Evolutionary conservation across 441 rosid species (phyloP).

Genomic region (Breynia disticha): DNA sequence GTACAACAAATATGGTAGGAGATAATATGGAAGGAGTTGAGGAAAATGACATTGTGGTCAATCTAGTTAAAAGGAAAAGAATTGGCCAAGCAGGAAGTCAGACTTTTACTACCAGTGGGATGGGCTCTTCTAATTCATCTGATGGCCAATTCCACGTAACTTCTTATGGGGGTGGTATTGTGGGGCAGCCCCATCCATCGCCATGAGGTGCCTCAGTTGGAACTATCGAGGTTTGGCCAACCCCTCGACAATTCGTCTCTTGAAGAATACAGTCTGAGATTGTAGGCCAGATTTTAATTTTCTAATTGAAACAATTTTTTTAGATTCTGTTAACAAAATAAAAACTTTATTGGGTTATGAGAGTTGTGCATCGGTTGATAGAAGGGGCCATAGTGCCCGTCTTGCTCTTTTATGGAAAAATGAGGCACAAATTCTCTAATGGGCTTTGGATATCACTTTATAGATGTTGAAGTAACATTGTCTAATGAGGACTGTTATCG

Average conservation of each 20-base stretch:
- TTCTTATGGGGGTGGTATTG: no score
- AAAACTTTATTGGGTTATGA: neutral
- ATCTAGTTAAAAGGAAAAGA: no score
- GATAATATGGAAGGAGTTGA: no score
- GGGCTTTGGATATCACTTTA: neutral
- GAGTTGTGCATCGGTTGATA: neutral
- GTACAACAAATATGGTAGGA: no score
- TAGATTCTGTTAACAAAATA: neutral
- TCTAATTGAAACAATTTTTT: neutral
- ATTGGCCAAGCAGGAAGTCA: no score
- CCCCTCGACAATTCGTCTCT: neutral
- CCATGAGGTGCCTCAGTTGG: no score
- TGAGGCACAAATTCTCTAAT: neutral
- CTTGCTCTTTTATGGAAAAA: neutral
- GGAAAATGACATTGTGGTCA: no score
- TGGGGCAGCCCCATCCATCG: no score
- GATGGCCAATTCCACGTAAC: no score
- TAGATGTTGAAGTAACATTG: neutral
- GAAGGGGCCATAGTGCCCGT: neutral
- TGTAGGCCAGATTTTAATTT: neutral
- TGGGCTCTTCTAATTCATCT: neutral
- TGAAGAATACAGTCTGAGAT: neutral
- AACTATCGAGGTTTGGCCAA: neutral
- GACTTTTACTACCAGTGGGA: no score
- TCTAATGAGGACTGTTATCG: neutral